Percentiles rank a stretch among this genome's conserved stretches.
Conservation (phyloP, 192 early-diverging fungal species). For the Coemansia sp. region DNA sequence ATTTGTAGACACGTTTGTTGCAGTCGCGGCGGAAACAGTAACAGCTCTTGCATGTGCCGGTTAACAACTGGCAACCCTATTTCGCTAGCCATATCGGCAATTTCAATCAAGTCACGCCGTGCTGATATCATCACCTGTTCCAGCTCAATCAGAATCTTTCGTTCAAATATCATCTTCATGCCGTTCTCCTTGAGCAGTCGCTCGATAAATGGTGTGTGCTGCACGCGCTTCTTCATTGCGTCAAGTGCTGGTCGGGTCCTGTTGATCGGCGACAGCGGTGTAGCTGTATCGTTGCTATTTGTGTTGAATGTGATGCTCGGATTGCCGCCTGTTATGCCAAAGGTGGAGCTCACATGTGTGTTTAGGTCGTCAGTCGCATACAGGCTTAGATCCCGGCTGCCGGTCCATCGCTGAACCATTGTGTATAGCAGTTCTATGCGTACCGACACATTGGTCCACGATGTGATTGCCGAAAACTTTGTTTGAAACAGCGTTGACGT, state of each 20-base stretch:
- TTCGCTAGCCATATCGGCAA: slow-evolving; percentile 60
- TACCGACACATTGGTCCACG: slow-evolving; percentile 72
- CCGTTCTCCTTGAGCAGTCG: slow-evolving; percentile 80
- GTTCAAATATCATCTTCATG: slow-evolving; percentile 72
- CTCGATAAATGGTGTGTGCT: slow-evolving; percentile 75
- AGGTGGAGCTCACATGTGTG: slow-evolving; percentile 24
- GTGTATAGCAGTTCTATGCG: slow-evolving; percentile 67
- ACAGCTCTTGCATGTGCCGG: slow-evolving; percentile 64
- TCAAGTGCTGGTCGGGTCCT: not conserved
- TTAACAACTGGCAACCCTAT: slow-evolving; percentile 72
- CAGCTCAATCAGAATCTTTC: slow-evolving; percentile 63
- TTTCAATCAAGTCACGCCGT: slow-evolving; percentile 66
- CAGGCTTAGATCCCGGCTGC: slow-evolving; percentile 53
- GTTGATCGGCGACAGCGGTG: not conserved
- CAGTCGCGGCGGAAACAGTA: slow-evolving; percentile 75
- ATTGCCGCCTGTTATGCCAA: slow-evolving; percentile 18
- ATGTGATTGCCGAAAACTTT: slow-evolving; percentile 68
- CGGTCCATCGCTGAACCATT: slow-evolving; percentile 82
- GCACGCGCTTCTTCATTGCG: slow-evolving; percentile 14
- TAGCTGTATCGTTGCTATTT: not conserved
- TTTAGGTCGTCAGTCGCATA: slow-evolving; percentile 19
- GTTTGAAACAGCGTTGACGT: slow-evolving; percentile 64
- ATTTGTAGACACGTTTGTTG: slow-evolving; percentile 79
- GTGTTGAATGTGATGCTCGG: not conserved
- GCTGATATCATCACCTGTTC: slow-evolving; percentile 59